phyloP scores from a whole-genome alignment of 345 rosid genomes.

The Populus euphratica region DNA sequence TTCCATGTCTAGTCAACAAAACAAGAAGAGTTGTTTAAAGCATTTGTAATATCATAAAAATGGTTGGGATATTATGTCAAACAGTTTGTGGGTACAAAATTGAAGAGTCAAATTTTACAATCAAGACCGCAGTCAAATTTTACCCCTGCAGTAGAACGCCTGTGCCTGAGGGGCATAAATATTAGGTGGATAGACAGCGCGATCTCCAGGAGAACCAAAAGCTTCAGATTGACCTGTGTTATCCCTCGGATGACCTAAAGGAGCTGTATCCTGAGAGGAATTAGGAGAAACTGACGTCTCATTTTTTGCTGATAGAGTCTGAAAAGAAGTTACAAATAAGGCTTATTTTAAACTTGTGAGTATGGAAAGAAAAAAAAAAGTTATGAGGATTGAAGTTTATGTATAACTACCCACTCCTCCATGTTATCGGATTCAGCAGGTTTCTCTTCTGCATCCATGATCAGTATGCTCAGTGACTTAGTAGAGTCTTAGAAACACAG shows the following conservation, averaged over 20 bases:
- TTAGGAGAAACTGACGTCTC: constrained; percentile 54
- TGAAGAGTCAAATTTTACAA: too few relatives aligned
- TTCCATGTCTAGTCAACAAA: too few relatives aligned
- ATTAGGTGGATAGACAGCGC: constrained; percentile 50
- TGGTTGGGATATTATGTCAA: too few relatives aligned
- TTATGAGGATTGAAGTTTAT: constrained; percentile 19
- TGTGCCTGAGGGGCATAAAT: constrained; percentile 74
- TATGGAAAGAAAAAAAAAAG: constrained; percentile 6
- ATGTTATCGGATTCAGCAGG: constrained; percentile 57
- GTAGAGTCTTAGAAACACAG: constrained; percentile 51
- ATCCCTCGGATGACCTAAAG: constrained; percentile 50
- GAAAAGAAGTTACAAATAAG: constrained; percentile 25
- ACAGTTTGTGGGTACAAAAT: too few relatives aligned
- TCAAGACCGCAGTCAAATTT: too few relatives aligned
- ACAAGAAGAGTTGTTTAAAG: too few relatives aligned
- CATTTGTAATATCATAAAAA: too few relatives aligned
- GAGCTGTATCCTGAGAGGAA: constrained; percentile 56
- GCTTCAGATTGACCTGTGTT: constrained; percentile 45
- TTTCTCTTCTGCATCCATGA: constrained; percentile 80
- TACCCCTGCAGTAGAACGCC: constrained; percentile 67
- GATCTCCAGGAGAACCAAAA: constrained; percentile 56
- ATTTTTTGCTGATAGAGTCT: constrained; percentile 46
- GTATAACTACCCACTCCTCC: constrained; percentile 70
- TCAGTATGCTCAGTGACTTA: constrained; percentile 54
- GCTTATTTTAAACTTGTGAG: constrained; percentile 15